phyloP scores from a whole-genome alignment of 108 stramenopile species.

The Craspedostauros australis region DNA sequence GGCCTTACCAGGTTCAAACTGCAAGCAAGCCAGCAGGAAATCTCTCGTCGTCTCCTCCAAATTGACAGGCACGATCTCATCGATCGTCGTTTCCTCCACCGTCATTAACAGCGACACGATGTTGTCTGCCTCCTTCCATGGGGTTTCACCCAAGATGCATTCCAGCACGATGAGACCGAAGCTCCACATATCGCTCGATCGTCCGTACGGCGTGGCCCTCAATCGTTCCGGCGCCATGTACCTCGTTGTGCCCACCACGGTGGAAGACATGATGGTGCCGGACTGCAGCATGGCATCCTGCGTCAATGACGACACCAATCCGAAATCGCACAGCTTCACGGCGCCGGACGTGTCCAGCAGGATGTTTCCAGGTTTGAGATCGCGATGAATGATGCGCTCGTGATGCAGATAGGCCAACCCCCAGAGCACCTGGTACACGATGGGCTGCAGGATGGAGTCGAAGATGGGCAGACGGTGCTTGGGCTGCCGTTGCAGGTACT shows the following conservation, averaged over 20 bases:
- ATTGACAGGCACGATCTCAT: slow-evolving; percentile 27
- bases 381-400: slow-evolving; percentile 78
- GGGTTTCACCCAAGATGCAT: slow-evolving; percentile 42
- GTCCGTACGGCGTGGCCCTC: slow-evolving; percentile 60
- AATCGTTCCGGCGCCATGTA: slow-evolving; percentile 92
- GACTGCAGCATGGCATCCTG: slow-evolving; percentile 44
- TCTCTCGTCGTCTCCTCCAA: slow-evolving; percentile 24
- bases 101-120: slow-evolving; percentile 51
- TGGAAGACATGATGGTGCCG: no score
- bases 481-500: slow-evolving; percentile 8
- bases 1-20: slow-evolving; percentile 32
- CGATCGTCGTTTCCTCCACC: slow-evolving; percentile 45
- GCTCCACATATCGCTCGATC: slow-evolving; percentile 83
- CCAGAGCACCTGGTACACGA: slow-evolving; percentile 77
- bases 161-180: slow-evolving; percentile 83
- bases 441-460: slow-evolving; percentile 42
- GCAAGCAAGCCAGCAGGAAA: slow-evolving; percentile 37
- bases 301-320: slow-evolving; percentile 49
- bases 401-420: slow-evolving; percentile 84
- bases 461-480: neutral
- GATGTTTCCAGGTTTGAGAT: slow-evolving; percentile 90
- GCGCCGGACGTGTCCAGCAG: slow-evolving; percentile 59
- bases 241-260: slow-evolving; percentile 80
- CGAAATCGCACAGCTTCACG: slow-evolving; percentile 92
- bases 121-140: slow-evolving; percentile 49